Evolutionary conservation across 225 moss, liverwort and hornwort species (phyloP).

Genomic region (Takakia lepidozioides): DNA sequence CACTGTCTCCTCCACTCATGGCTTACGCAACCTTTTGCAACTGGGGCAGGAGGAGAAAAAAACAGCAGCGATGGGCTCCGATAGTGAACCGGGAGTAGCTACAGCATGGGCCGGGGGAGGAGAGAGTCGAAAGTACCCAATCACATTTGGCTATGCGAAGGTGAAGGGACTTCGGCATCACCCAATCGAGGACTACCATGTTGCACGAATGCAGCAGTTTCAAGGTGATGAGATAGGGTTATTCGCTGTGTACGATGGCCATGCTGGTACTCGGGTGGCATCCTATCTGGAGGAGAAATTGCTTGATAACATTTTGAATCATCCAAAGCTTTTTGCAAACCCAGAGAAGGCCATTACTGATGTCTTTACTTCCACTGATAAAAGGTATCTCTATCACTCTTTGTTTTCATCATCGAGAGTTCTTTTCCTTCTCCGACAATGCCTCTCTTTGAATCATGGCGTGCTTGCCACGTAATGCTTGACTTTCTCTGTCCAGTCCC

Average conservation of each 20-base stretch:
- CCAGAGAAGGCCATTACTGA: conserved; percentile 59
- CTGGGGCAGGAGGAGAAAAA: too few relatives aligned
- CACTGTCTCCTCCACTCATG: too few relatives aligned
- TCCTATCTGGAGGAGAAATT: conserved; percentile 60
- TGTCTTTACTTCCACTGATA: conserved; percentile 47
- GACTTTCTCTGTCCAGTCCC: too few relatives aligned
- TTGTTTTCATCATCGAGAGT: too few relatives aligned
- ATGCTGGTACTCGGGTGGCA: conserved; percentile 74
- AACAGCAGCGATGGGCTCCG: too few relatives aligned
- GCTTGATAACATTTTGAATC: conserved; percentile 52
- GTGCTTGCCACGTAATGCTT: too few relatives aligned
- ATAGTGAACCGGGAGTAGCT: conserved; percentile 23
- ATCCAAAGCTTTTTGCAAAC: conserved; percentile 43
- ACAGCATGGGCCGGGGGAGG: conserved; percentile 56
- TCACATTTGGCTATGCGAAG: conserved; percentile 69
- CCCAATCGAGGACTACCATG: conserved; percentile 77
- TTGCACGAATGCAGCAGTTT: conserved; percentile 61
- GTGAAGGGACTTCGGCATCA: conserved; percentile 59
- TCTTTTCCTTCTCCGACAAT: too few relatives aligned
- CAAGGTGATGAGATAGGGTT: conserved; percentile 68
- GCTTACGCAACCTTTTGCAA: too few relatives aligned
- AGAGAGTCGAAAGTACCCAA: conserved; percentile 18
- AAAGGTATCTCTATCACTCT: too few relatives aligned
- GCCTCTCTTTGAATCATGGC: too few relatives aligned
- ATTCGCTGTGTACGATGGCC: conserved; percentile 83